Evolutionary conservation across 352 stramenopile species (phyloP).

Genomic region (Phytophthora parvispora): DNA sequence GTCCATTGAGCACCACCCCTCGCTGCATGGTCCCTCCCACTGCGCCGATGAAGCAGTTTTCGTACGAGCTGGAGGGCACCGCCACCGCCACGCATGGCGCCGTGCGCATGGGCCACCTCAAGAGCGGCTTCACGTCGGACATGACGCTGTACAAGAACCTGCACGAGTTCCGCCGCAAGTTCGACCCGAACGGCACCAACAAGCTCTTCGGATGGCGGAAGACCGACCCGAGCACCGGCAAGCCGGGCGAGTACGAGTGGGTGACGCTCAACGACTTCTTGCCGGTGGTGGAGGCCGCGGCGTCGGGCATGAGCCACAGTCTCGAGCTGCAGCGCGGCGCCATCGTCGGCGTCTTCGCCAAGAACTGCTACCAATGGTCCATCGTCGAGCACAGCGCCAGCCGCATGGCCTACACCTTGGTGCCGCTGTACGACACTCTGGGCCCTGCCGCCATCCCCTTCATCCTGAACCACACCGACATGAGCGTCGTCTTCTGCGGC

Average conservation of each 20-base stretch:
- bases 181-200: conserved; percentile 60
- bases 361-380: conserved; percentile 80
- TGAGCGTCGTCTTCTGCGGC: conserved; percentile 76
- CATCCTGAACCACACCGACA: conserved; percentile 84
- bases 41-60: conserved; percentile 33
- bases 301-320: conserved; percentile 47
- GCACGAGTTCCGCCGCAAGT: conserved; percentile 38
- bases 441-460: conserved; percentile 68
- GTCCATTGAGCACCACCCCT: neutral
- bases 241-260: conserved; percentile 61
- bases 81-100: conserved; percentile 37
- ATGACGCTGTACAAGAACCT: conserved; percentile 71
- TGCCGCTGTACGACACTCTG: conserved; percentile 87
- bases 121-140: conserved; percentile 37
- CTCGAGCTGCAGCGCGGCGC: conserved; percentile 51
- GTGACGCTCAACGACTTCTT: conserved; percentile 71
- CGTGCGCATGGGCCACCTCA: conserved; percentile 28
- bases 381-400: conserved; percentile 71
- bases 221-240: conserved; percentile 42
- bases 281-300: conserved; percentile 49
- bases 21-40: neutral
- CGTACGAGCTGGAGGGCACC: conserved; percentile 27
- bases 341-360: conserved; percentile 76
- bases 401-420: conserved; percentile 75
- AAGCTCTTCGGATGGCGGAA: conserved; percentile 68